Percentiles rank a stretch among this genome's conserved stretches.
These are phyloP conservation scores for Colletotrichum sp. DNA, from an alignment of 2,329 filamentous ascomycete species.

Conservation along the genomic window DNA sequence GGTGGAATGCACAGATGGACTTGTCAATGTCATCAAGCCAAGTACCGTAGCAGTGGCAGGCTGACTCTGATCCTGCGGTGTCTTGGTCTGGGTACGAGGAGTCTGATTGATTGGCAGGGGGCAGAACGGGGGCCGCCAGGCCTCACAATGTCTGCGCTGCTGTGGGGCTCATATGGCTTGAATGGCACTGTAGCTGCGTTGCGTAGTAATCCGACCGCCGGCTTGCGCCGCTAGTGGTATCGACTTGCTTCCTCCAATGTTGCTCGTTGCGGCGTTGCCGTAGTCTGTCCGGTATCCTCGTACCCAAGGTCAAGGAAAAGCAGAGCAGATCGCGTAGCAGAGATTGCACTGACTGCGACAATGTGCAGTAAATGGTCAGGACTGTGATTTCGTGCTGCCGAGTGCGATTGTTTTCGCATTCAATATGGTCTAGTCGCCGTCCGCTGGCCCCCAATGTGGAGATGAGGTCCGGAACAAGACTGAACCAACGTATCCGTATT, in stretches of 20 bases:
- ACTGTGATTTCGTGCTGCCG: background rate
- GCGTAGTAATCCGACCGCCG: conserved; percentile 12
- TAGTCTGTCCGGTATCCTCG: background rate
- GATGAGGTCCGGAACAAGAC: background rate
- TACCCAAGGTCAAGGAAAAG: background rate
- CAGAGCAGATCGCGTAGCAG: background rate
- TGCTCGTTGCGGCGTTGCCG: background rate
- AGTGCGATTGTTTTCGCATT: background rate
- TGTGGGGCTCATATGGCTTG: background rate
- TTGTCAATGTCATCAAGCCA: background rate
- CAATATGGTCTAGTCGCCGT: background rate
- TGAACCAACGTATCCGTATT: background rate
- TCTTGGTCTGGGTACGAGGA: background rate
- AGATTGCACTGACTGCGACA: background rate
- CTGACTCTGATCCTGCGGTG: background rate
- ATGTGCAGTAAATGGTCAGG: background rate
- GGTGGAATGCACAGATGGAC: background rate
- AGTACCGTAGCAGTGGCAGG: background rate
- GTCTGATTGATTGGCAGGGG: background rate
- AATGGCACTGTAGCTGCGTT: background rate
- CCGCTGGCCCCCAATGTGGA: background rate
- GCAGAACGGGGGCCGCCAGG: background rate
- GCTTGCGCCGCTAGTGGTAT: conserved; percentile 10
- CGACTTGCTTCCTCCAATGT: conserved; percentile 6
- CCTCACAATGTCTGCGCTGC: background rate